Base-by-base conservation (phyloP, 2,329 filamentous ascomycete genomes). In the Pseudogymnoascus pannorum region DNA sequence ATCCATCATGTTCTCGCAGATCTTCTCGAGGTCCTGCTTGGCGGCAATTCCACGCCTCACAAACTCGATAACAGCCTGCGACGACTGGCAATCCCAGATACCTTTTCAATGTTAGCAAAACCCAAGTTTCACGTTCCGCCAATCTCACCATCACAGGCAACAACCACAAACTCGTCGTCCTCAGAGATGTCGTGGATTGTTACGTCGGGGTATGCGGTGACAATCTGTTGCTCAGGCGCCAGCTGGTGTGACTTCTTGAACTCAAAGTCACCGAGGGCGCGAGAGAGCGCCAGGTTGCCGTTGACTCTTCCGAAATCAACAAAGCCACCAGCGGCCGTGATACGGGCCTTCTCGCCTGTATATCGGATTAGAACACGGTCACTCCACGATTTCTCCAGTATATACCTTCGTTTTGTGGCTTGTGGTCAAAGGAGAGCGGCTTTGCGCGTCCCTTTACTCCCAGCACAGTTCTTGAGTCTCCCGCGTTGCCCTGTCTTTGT, bases 1-100 rank as follows among this genome's bases (percentile, higher is more conserved):
- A 80, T 99, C 93, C 94, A 99, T 99, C 91, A 99, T 96, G 79
- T 99, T 99, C 78, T 99, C 94, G 76, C 93, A 97, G 71, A 99
- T 97, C 74, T 90, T 89, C 61, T 92, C 87, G 59, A 99, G 84
- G 58, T 95, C 89, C 77, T 99, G 94, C 80, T 96, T 96, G 59
- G 92, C 92, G 58, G 92, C 93, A 74, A 99, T 96, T 62, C 94
- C 94, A 72, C 94, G 88, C 74, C 94, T 86, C 66, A 97, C 94
- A 73, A 99, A 99, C 76, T 99, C 94, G 68, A 97, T 80, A 33
- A 99, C 94, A 38, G 93, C 91, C 79, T 99, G 94, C 51, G 94
- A 99, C 61, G 94, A 97, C 75, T 97, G 94, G 75, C 94, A 97
- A 77, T 99, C 94, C 94, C 94, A 99, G 75, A 99, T 99, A 75